Evolutionary conservation across 352 stramenopile species (phyloP), one percentile per base, ranked within the genome.

Genomic region (Globisporangium sylvaticum): DNA sequence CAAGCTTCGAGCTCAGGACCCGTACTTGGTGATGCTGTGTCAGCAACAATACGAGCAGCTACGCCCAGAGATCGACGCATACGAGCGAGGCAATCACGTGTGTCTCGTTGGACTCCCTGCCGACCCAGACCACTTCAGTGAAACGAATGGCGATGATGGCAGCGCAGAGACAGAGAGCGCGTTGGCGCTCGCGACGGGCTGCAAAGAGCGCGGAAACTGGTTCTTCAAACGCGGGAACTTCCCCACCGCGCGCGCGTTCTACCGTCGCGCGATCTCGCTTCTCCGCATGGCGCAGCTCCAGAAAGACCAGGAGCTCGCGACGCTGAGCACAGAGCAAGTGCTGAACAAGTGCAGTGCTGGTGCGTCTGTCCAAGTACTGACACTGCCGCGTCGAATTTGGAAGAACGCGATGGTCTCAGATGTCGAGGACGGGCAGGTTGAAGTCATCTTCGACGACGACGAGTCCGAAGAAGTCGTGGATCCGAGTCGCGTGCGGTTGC

Each of bases 181-280:
- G 31, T 53, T 90, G 9, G 57, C 72, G 15, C 37, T 67, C 9
- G 72, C 63, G 2, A n/a, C 66, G 0, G 66, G 71, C 1, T 83
- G 77, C 63, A 93, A 93, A 64, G 63, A 65, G 14, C 71, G 67
- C 14, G 83, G 85, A 14, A 93, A 93, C 50, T 32, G 34, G 18
- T 91, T 86, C 57, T 93, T 90, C 62, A 74, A 76, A 14, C 77
- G 77, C 3, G 85, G 81, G 0, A 90, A 93, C 39, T 85, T 83
- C 53, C 64, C 74, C 1, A 83, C 80, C 4, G 76, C 85, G 25
- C 77, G 80, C 31, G 54, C 70, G 2, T 91, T 91, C 71, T 93
- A 93, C 55, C 78, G 77, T 8, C 82, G 78, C 56, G 80, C 80
- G 6, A 79, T 91, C 25, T 66, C 79, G 22, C 76, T 86, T 31